These are phyloP conservation scores for Tripterygium wilfordii DNA, from an alignment of 177 flowering plant species.

Conservation along the genomic window DNA sequence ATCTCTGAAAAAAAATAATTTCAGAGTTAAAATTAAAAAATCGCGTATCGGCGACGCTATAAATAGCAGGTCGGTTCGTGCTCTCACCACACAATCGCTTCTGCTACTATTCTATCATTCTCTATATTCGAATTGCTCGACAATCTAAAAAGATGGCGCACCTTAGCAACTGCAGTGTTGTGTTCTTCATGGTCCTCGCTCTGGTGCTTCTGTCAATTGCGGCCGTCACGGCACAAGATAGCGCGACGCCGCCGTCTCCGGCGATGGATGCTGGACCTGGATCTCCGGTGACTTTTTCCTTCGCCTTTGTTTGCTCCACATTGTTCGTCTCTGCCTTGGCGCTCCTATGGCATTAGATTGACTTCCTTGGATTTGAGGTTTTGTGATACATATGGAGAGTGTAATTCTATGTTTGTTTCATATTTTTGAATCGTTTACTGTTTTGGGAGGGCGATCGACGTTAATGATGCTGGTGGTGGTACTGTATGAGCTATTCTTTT, in stretches of 20 bases:
- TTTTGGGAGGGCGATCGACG: neutral
- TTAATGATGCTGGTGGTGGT: no score
- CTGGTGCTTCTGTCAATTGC: neutral
- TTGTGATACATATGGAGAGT: no score
- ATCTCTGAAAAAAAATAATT: no score
- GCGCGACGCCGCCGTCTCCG: slow-evolving; percentile 7
- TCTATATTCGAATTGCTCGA: no score
- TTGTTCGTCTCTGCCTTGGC: slow-evolving; percentile 4
- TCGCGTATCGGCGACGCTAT: no score
- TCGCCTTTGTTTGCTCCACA: slow-evolving; percentile 3
- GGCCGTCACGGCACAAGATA: slow-evolving; percentile 4
- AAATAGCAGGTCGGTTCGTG: no score
- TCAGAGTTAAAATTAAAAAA: no score
- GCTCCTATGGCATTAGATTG: neutral
- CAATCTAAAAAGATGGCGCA: slow-evolving; percentile 6
- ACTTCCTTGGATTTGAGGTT: neutral
- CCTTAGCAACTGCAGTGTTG: slow-evolving; percentile 2
- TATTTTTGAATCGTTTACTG: neutral
- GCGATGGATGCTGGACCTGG: slow-evolving; percentile 1
- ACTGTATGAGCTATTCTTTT: neutral
- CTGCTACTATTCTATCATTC: no score
- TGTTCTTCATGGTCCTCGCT: neutral
- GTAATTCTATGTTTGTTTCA: no score
- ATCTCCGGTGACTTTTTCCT: neutral
- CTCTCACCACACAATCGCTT: no score